Evolutionary conservation across 2,329 filamentous ascomycete species (phyloP).

Genomic region (Fusarium acutatum): DNA sequence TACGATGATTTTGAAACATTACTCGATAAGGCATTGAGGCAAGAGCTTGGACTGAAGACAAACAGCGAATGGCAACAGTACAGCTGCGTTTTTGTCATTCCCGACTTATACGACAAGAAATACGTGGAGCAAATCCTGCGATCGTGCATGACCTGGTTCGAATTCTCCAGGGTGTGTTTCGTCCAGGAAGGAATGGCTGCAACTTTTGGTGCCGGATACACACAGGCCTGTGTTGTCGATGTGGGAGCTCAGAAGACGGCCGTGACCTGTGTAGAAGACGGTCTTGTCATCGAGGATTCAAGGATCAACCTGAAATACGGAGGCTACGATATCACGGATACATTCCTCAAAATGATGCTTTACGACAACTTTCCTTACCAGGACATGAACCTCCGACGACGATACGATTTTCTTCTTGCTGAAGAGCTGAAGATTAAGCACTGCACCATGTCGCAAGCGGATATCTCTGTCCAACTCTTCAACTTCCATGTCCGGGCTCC

Average conservation of each 20-base stretch:
- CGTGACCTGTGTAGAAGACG: slow-evolving; percentile 95
- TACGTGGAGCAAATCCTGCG: slow-evolving; percentile 88
- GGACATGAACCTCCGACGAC: slow-evolving; percentile 88
- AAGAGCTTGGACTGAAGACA: slow-evolving; percentile 80
- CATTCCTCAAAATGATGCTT: slow-evolving; percentile 97
- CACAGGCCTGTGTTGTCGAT: slow-evolving; percentile 93
- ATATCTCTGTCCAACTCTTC: slow-evolving; percentile 86
- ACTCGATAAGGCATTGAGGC: slow-evolving; percentile 84
- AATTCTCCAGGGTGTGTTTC: slow-evolving; percentile 89
- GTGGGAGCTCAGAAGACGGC: slow-evolving; percentile 98
- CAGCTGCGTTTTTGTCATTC: slow-evolving; percentile 96
- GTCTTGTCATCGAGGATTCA: slow-evolving; percentile 93
- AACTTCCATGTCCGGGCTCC: slow-evolving; percentile 91
- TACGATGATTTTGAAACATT: slow-evolving; percentile 89
- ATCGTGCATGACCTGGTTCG: slow-evolving; percentile 87
- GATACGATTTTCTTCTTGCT: slow-evolving; percentile 91
- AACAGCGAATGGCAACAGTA: slow-evolving; percentile 89
- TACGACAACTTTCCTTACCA: slow-evolving; percentile 95
- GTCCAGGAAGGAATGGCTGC: slow-evolving; percentile 96
- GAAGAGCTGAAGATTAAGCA: slow-evolving; percentile 96
- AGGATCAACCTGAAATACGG: slow-evolving; percentile 95
- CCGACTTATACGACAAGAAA: slow-evolving; percentile 93
- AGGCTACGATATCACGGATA: slow-evolving; percentile 90
- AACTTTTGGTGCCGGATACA: slow-evolving; percentile 94
- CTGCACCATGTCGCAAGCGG: slow-evolving; percentile 89